phyloP scores from a whole-genome alignment of 202 grass and related monocot species.

The Setaria viridis region DNA sequence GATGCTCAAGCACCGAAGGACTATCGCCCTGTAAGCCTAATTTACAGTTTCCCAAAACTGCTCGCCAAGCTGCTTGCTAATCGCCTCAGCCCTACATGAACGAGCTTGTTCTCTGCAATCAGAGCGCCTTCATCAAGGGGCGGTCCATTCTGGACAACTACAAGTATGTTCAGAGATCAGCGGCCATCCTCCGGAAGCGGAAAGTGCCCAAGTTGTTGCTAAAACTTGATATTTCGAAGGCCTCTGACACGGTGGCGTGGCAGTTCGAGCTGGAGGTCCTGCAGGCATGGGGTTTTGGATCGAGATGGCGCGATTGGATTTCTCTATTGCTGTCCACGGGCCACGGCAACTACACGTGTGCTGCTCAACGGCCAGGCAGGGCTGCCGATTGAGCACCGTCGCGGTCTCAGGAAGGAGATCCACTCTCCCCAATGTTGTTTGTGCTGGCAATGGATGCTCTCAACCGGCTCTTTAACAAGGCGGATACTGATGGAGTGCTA shows the following conservation, averaged over 20 bases:
- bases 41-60: not conserved
- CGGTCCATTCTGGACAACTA: not conserved
- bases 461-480: not conserved
- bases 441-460: not conserved
- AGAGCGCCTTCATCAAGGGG: not conserved
- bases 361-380: not conserved
- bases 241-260: not conserved
- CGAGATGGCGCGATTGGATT: not conserved
- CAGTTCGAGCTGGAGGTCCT: not conserved
- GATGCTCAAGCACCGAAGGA: not conserved
- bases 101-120: not conserved
- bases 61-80: not conserved
- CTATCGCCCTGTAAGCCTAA: not conserved
- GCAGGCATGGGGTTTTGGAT: not conserved
- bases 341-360: not conserved
- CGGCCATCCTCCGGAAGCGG: not conserved
- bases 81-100: rapidly evolving
- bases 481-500: not conserved
- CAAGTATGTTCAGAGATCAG: not conserved
- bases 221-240: not conserved
- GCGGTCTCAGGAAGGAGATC: not conserved
- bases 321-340: not conserved
- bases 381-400: rapidly evolving
- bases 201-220: not conserved
- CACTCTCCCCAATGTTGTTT: not conserved